Base-by-base conservation (phyloP, 83 land plant genomes). In the Thuja plicata region DNA sequence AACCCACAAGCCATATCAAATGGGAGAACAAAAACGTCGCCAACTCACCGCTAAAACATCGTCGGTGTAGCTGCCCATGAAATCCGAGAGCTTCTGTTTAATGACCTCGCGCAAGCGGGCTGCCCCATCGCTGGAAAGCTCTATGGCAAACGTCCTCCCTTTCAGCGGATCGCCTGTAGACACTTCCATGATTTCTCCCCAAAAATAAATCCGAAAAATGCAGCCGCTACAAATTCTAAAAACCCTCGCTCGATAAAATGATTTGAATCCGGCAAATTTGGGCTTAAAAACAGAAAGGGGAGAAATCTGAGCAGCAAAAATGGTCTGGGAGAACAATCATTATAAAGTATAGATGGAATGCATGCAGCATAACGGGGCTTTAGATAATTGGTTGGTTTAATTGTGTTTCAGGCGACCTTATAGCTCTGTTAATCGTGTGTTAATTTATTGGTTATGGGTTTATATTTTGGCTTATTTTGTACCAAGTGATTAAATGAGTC, bases 51-150 rank as follows among this genome's bases (percentile, higher is more conserved):
- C 99, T 66, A 98, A 98, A 76, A 93, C 94, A 66, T 98, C 99
- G 86, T 98, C 99, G 6, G 96, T 95, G 92, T 96, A 97, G 92
- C 94, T 97, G 24, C 98, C 99, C 94, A 97, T 95, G 91, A 94
- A 97, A 82, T 97, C 97, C 88, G 93, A 92, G 19, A 98, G 93
- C 95, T 96, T 97, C 88, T 92, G 90, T 89, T 81, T 93, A 74
- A 98, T 92, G 11, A 77, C 76, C 55, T 90, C 94, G 34, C 92
- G 89, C 80, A 98, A 90, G 87, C 78, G 92, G 43, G 90, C 92
- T 12, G 90, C 94, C 37, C 99, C 99, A 24, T 92, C 95, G 60
- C 90, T 89, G 84, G 90, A 88, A 30, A 95, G 93, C 84, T 90
- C 94, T 87, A 93, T 89, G 73, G 89, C 88, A 88, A 95, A 97